Evolutionary conservation across 768 basidiomycete species (phyloP).

Genomic region (Flagelloscypha sp.): DNA sequence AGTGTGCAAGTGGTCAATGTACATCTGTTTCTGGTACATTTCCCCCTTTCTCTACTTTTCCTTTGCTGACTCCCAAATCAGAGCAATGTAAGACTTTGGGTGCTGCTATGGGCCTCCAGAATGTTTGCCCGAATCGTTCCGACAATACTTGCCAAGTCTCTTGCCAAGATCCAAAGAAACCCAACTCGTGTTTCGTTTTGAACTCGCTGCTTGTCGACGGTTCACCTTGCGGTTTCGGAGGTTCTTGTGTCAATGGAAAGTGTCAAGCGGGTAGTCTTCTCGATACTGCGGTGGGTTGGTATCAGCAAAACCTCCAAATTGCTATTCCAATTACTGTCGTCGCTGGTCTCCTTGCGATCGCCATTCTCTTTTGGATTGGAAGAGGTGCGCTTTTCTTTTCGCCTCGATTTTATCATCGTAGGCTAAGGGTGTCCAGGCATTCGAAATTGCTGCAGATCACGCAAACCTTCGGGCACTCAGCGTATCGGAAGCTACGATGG

Average conservation of each 20-base stretch:
- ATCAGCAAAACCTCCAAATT: slow-evolving; percentile 66
- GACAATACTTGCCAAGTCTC: slow-evolving; percentile 70
- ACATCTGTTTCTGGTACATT: slow-evolving; percentile 61
- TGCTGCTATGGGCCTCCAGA: slow-evolving; percentile 57
- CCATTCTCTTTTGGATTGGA: slow-evolving; percentile 45
- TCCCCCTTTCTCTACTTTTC: slow-evolving; percentile 7
- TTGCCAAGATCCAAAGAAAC: slow-evolving; percentile 60
- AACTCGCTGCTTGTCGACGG: slow-evolving; percentile 71
- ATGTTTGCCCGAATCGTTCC: slow-evolving; percentile 54
- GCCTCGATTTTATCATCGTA: too few relatives aligned
- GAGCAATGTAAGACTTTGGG: slow-evolving; percentile 74
- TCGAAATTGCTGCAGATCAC: neutral
- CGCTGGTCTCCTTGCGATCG: slow-evolving; percentile 51
- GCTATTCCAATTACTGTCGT: slow-evolving; percentile 74
- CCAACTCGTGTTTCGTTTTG: slow-evolving; percentile 60
- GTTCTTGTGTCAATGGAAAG: slow-evolving; percentile 51
- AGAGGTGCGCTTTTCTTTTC: slow-evolving; percentile 30
- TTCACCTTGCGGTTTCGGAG: slow-evolving; percentile 78
- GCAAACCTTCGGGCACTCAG: too few relatives aligned
- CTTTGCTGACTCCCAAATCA: slow-evolving; percentile 19
- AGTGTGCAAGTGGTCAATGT: slow-evolving; percentile 73
- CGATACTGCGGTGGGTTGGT: slow-evolving; percentile 69
- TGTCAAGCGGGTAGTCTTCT: slow-evolving; percentile 55
- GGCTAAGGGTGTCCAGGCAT: neutral
- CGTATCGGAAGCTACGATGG: too few relatives aligned